These are phyloP conservation scores for Phytophthora nicotianae DNA, from an alignment of 352 stramenopile species.

Conservation along the genomic window DNA sequence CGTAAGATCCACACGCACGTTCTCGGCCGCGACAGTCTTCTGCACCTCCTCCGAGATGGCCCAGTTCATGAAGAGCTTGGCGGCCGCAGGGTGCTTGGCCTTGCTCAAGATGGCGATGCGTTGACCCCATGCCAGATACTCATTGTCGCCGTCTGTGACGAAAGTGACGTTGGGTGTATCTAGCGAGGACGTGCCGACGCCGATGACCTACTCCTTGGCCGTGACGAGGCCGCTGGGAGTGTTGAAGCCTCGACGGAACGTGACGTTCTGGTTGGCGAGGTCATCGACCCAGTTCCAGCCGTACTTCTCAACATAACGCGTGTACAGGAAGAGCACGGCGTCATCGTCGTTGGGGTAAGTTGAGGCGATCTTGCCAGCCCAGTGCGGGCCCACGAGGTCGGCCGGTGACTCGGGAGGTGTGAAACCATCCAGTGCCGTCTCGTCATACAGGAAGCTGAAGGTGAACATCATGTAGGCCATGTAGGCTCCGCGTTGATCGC, in stretches of 20 bases:
- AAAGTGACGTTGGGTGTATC: constrained; percentile 26
- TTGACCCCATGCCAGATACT: constrained; percentile 54
- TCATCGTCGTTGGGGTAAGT: constrained; percentile 60
- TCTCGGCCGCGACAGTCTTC: constrained; percentile 32
- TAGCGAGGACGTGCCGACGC: constrained; percentile 23
- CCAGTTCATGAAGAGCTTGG: constrained; percentile 59
- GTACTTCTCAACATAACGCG: constrained; percentile 54
- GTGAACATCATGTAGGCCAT: constrained; percentile 44
- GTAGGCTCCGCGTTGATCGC: constrained; percentile 38
- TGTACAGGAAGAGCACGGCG: constrained; percentile 54
- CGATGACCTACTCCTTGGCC: constrained; percentile 40
- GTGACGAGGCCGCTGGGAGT: constrained; percentile 31
- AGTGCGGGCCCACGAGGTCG: constrained; percentile 44
- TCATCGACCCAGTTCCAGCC: constrained; percentile 57
- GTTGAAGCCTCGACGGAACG: constrained; percentile 44
- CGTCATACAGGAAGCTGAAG: constrained; percentile 55
- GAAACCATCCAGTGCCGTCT: constrained; percentile 20
- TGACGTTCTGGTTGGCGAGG: constrained; percentile 43
- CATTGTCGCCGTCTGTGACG: constrained; percentile 34
- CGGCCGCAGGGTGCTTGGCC: constrained; percentile 45
- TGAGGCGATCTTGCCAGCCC: constrained; percentile 45
- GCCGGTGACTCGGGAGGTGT: constrained; percentile 25
- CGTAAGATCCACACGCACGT: constrained; percentile 43
- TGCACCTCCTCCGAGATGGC: constrained; percentile 43
- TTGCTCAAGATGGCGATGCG: constrained; percentile 65